Conservation (phyloP, 2,329 filamentous ascomycete genomes). For the Parastagonospora nodorum region DNA sequence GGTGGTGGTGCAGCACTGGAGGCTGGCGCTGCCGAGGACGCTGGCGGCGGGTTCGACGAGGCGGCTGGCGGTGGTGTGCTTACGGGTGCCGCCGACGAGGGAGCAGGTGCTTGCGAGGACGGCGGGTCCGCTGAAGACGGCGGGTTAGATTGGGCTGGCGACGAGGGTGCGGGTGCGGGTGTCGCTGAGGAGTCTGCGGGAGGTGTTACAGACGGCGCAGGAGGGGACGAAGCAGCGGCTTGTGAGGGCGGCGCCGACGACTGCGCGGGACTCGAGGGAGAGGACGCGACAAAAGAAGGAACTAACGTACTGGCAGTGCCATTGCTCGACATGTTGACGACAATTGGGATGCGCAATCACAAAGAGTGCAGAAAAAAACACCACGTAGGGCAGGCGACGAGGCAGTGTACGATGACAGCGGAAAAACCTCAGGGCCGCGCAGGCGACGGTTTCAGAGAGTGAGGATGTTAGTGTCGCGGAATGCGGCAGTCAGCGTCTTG, state of each 20-base stretch:
- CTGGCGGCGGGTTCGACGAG: constrained; percentile 46
- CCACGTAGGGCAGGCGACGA: constrained; percentile 2
- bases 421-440: constrained; percentile 5
- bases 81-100: constrained; percentile 15
- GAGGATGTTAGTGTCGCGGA: constrained; percentile 28
- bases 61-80: constrained; percentile 17
- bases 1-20: constrained; percentile 16
- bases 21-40: constrained; percentile 38
- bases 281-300: constrained; percentile 19
- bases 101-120: constrained; percentile 14
- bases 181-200: constrained; percentile 25
- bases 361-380: constrained; percentile 9
- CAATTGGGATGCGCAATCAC: constrained; percentile 16
- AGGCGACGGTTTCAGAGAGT: constrained; percentile 11
- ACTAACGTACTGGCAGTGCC: constrained; percentile 42
- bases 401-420: not conserved
- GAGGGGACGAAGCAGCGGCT: constrained; percentile 15
- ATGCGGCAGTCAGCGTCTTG: constrained; percentile 19
- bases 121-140: constrained; percentile 22
- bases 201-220: constrained; percentile 25
- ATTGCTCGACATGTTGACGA: constrained; percentile 35
- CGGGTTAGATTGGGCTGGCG: constrained; percentile 11
- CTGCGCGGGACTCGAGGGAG: constrained; percentile 16
- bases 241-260: constrained; percentile 18
- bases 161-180: constrained; percentile 16